Conservation (phyloP, 202 grass and related monocot species). For the Carex sylvatica region DNA sequence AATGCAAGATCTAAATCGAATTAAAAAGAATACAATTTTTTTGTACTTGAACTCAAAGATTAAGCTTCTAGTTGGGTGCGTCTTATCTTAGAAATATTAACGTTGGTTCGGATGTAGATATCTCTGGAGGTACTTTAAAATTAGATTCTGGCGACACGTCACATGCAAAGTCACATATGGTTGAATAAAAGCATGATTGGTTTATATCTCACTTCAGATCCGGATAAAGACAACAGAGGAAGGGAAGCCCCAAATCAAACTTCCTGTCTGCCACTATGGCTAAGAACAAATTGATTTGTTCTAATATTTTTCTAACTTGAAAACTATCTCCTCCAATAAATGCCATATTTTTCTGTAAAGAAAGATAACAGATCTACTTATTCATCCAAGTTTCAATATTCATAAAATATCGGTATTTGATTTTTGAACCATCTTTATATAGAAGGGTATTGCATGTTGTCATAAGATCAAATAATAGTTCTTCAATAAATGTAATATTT, state of each 20-base stretch:
- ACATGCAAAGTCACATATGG: not conserved
- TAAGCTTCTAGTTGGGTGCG: not conserved
- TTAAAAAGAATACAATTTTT: not conserved
- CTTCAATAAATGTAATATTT: not conserved
- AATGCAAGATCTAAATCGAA: not conserved
- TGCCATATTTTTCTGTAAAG: not conserved
- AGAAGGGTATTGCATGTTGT: too few species aligned
- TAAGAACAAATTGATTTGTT: not conserved
- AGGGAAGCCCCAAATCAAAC: not conserved
- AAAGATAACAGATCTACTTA: too few species aligned
- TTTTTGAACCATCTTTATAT: too few species aligned
- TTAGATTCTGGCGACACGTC: slow-evolving; percentile 11
- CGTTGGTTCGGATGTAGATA: slow-evolving; percentile 2
- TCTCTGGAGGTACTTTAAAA: not conserved
- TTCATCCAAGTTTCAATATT: too few species aligned
- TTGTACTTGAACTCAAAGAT: slow-evolving; percentile 1
- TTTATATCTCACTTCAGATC: not conserved
- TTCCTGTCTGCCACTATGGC: slow-evolving; percentile 2
- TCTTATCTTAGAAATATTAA: not conserved
- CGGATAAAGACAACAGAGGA: not conserved
- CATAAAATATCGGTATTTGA: too few species aligned
- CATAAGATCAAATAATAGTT: not conserved
- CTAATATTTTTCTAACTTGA: not conserved
- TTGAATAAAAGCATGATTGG: not conserved
- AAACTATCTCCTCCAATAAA: not conserved